Evolutionary conservation across 768 basidiomycete genomes (phyloP), one percentile per base, ranked within the genome.

Genomic region (Termitomyces sp.): DNA sequence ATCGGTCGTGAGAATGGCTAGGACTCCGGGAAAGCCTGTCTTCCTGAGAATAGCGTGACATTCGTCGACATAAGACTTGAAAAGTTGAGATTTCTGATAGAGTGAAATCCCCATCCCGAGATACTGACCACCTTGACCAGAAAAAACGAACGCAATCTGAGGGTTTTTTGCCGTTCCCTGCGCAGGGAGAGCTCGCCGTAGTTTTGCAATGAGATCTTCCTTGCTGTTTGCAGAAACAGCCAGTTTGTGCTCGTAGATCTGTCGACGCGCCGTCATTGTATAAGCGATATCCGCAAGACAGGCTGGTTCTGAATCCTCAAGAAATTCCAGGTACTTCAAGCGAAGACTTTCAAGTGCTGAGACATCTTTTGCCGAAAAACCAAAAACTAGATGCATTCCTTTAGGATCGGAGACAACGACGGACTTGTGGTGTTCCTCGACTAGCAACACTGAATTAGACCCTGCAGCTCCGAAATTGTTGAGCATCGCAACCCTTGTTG

Each of bases 381-480:
- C 84, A 55, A 90, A 78, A 0, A 85, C 71, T 55, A 79, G 73
- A 1, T 75, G 60, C 32, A 56, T 59, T 4, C 51, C 58, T 7
- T 58, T 57, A 0, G 54, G 38, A 14, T 20, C 35, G 0, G 52
- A 24, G 8, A 51, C 11, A 2, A 20, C 13, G 9, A 18, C 13
- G 7, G 54, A 36, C 3, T 48, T n/a, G 1, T 57, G 61, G 10
- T 65, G 69, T 62, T 88, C 87, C 61, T 89, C 84, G 3, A 90
- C 62, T 7, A 90, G 48, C 13, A 88, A 63, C 0, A 85, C 80
- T 2, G 79, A 76, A 58, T 90, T 90, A 8, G 87, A 88, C 0
- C 88, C 88, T 24, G 87, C 77, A 0, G 88, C 88, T 20, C 89
- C 89, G 62, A 88, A 91, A 62, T 88, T 90, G 63, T 88, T 89